A percentile compares a stretch with the other conserved stretches of the same genome.
These are phyloP conservation scores for Candida golubevii DNA, from an alignment of 805 yeast species.

Conservation along the genomic window DNA sequence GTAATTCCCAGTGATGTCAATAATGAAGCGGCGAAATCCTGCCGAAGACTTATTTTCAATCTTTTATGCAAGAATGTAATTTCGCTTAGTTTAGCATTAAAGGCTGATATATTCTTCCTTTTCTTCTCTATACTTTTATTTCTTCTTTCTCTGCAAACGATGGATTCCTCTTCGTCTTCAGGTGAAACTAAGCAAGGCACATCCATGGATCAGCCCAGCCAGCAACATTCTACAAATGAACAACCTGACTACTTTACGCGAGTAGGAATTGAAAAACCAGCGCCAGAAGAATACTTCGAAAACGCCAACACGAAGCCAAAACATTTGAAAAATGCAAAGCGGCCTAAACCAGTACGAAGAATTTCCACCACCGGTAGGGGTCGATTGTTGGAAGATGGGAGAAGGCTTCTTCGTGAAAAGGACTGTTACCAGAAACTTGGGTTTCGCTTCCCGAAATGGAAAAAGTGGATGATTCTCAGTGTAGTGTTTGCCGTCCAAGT, in stretches of 20 bases:
- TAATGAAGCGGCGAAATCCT: too few species aligned
- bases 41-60: too few species aligned
- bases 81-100: too few species aligned
- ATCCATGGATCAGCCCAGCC: neutral
- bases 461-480: conserved; percentile 35
- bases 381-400: conserved; percentile 21
- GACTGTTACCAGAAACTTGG: conserved; percentile 37
- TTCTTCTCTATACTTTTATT: too few species aligned
- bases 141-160: too few species aligned
- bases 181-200: conserved; percentile 3
- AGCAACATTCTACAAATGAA: neutral
- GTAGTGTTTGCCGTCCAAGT: conserved; percentile 35
- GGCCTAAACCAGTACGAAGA: conserved; percentile 6
- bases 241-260: conserved; percentile 4
- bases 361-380: conserved; percentile 16
- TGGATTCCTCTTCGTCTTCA: neutral
- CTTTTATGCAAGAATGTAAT: too few species aligned
- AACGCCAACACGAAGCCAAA: neutral
- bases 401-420: conserved; percentile 27
- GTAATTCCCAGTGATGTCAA: too few species aligned
- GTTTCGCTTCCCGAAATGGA: conserved; percentile 24
- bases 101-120: too few species aligned
- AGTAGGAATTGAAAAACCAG: conserved; percentile 6
- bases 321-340: neutral
- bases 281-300: conserved; percentile 2